Base-by-base conservation (phyloP, 805 yeast species). In the Zygosaccharomyces siamensis region DNA sequence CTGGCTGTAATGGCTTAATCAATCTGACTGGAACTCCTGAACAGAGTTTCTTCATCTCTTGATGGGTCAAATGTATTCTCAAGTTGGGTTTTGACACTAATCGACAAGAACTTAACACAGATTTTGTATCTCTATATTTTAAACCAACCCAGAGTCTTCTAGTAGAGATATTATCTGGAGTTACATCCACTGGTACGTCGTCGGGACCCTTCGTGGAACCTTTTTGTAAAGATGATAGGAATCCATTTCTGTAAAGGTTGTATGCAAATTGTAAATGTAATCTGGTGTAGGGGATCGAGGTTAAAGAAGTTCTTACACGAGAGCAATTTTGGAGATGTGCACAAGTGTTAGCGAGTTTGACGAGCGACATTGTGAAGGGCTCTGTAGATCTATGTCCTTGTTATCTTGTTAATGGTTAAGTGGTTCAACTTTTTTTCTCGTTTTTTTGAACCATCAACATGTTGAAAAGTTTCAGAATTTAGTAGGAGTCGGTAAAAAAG, bases 151-250 rank as follows among this genome's bases (percentile, higher is more conserved):
- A 93, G 44, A 93, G 75, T 57, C 95, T 77, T 62, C 98, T 81
- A 1, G 90, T 78, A 16, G 95, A 69, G 27, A 93, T 80, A 63
- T 92, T 90, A 63, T 87, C 96, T 30, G 85, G 89, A 0, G 98
- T 89, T 20, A 81, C 86, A 38, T 84, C 89, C 3, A 80, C 81
- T 0, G 90, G 84, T 1, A 72, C 72, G 39, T 72, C 64, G 66
- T 93, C 98, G 11, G 99, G 98, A 1, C 97, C 96, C 7, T 77
- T 64, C 1, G 79, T 72, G 7, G 92, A 85, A 2, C 99, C 99
- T 61, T 87, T 79, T 61, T 87, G 95, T 45, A 93, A 77, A 2
- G 89, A 79, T 0, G 89, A 78, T 39, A 93, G 72, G 64, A 92
- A 89, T 0, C 99, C 99, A 69, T 90, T 95, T 55, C 84, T 86